Evolutionary conservation across 75 land plant species (phyloP).

Genomic region (Isoetes taiwanensis): DNA sequence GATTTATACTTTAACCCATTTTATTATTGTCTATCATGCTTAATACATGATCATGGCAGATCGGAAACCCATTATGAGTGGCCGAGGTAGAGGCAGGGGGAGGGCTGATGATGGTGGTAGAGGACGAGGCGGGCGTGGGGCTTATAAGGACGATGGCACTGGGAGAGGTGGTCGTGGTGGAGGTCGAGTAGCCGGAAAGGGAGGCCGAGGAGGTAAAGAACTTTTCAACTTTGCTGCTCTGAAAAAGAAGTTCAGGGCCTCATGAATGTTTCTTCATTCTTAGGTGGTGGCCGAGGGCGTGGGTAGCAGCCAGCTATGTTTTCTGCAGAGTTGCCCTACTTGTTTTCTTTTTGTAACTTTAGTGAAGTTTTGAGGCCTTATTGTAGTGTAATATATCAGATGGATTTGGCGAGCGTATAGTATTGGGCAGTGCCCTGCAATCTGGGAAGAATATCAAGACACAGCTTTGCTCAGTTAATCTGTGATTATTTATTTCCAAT

Average conservation of each 20-base stretch:
- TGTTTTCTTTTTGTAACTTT: too few relatives aligned
- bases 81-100: constrained; percentile 82
- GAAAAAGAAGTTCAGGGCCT: background rate
- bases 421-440: too few relatives aligned
- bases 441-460: too few relatives aligned
- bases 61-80: constrained; percentile 68
- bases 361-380: too few relatives aligned
- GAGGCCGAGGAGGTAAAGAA: constrained; percentile 42
- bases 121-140: constrained; percentile 20
- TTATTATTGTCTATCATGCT: background rate
- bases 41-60: constrained; percentile 27
- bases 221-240: background rate
- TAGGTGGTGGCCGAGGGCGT: constrained; percentile 4
- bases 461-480: too few relatives aligned
- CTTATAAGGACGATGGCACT: constrained; percentile 22
- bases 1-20: background rate
- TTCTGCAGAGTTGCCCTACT: too few relatives aligned
- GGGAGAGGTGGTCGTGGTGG: constrained; percentile 47
- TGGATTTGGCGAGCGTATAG: too few relatives aligned
- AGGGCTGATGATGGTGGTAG: constrained; percentile 39
- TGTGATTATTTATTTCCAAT: too few relatives aligned
- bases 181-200: constrained; percentile 22
- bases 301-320: background rate
- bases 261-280: background rate
- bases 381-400: too few relatives aligned